Evolutionary conservation across 1,139 yeast genomes (phyloP).

Genomic region (Geotrichum citri-aurantii): DNA sequence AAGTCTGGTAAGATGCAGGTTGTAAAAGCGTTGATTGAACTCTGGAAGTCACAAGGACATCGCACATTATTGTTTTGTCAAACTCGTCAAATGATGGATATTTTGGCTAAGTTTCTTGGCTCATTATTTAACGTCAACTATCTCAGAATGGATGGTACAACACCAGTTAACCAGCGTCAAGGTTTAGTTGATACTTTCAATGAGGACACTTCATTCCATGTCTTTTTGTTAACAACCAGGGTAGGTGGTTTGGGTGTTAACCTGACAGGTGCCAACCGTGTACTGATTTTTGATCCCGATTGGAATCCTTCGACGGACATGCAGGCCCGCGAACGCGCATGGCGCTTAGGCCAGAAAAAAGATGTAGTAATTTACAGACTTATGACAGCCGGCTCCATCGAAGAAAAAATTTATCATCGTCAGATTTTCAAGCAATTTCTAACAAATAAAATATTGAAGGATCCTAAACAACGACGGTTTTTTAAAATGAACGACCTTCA

Average conservation of each 20-base stretch:
- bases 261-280: conserved; percentile 91
- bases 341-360: conserved; percentile 92
- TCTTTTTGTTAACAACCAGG: conserved; percentile 81
- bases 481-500: conserved; percentile 89
- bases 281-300: conserved; percentile 92
- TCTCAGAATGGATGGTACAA: conserved; percentile 91
- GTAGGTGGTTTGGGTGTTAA: conserved; percentile 97
- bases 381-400: conserved; percentile 94
- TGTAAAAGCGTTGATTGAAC: conserved; percentile 60
- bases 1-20: conserved; percentile 93
- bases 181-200: conserved; percentile 75
- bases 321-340: conserved; percentile 94
- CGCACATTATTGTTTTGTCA: conserved; percentile 82
- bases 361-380: conserved; percentile 90
- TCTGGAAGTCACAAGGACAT: conserved; percentile 77
- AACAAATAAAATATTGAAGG: conserved; percentile 88
- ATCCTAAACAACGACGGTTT: conserved; percentile 89
- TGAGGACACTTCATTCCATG: conserved; percentile 47
- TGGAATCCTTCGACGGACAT: conserved; percentile 98
- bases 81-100: conserved; percentile 89
- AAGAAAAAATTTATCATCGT: conserved; percentile 92
- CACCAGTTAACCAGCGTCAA: conserved; percentile 74
- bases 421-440: conserved; percentile 93
- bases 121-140: conserved; percentile 45
- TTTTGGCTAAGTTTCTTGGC: conserved; percentile 57